Conservation (phyloP, 768 basidiomycete species). For the Dioszegia hungarica region DNA sequence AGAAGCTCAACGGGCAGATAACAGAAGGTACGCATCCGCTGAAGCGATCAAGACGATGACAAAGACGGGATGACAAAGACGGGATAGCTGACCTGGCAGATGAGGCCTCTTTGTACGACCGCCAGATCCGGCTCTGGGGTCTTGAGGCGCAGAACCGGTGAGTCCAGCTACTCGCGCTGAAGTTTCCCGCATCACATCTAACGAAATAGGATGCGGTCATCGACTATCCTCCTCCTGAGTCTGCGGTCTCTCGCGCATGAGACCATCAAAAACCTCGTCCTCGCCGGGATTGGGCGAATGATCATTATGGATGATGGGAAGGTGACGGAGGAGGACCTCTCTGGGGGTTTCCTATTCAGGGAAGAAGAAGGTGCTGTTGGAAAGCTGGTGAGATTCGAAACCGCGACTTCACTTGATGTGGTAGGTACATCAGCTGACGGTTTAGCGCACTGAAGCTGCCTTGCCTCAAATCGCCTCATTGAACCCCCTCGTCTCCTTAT, state of each 20-base stretch:
- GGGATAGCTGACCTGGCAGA: constrained; percentile 23
- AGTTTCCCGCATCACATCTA: too few species aligned
- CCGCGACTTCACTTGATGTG: background rate
- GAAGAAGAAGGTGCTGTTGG: constrained; percentile 77
- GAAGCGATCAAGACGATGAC: too few species aligned
- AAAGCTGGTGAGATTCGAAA: constrained; percentile 60
- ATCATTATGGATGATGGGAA: constrained; percentile 73
- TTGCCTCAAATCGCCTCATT: constrained; percentile 78
- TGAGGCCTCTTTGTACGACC: constrained; percentile 82
- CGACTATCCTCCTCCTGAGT: constrained; percentile 75
- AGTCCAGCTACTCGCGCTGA: too few species aligned
- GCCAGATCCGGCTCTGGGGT: constrained; percentile 96
- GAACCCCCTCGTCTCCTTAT: constrained; percentile 83
- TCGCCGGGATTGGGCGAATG: constrained; percentile 89
- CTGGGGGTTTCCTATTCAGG: constrained; percentile 86
- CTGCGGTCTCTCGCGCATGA: constrained; percentile 84
- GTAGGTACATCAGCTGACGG: background rate
- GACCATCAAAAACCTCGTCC: constrained; percentile 92
- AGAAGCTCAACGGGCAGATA: constrained; percentile 17
- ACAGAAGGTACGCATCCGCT: constrained; percentile 39
- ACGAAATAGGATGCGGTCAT: constrained; percentile 93
- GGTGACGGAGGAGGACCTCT: constrained; percentile 79
- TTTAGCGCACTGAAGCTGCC: constrained; percentile 78
- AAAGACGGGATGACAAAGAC: too few species aligned
- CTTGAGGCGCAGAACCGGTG: constrained; percentile 94